Conservation (phyloP, 257 asterid species). For the Nyctanthes arbortristis region DNA sequence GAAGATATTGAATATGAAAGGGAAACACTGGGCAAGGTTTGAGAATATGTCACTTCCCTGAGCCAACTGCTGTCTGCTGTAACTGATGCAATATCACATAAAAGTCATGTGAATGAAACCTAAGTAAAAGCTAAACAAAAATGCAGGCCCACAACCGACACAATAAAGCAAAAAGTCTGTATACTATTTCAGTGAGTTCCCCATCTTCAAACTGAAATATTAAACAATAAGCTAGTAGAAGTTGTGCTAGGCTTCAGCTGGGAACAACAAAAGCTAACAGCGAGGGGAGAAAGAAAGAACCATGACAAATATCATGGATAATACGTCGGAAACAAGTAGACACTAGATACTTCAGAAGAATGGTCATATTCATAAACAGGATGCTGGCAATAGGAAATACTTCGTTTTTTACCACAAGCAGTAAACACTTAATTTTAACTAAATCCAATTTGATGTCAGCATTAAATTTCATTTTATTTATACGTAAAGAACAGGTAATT, state of each 20-base stretch:
- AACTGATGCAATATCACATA: slow-evolving; percentile 42
- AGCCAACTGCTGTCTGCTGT: slow-evolving; percentile 43
- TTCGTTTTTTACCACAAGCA: neutral
- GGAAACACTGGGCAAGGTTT: slow-evolving; percentile 73
- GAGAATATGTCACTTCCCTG: slow-evolving; percentile 65
- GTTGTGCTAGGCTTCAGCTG: neutral
- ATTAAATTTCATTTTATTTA: neutral
- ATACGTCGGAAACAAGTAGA: neutral
- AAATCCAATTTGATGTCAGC: neutral
- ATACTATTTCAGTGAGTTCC: neutral
- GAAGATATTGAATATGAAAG: slow-evolving; percentile 73
- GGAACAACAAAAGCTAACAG: neutral
- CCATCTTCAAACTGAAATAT: neutral
- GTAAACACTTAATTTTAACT: neutral
- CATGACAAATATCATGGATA: neutral
- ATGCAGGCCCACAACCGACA: slow-evolving; percentile 10
- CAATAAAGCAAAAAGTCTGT: slow-evolving; percentile 7
- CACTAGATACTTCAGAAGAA: neutral
- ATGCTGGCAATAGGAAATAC: neutral
- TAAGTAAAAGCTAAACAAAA: slow-evolving; percentile 15
- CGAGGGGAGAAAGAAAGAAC: neutral
- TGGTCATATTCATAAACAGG: neutral
- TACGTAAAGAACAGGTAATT: neutral
- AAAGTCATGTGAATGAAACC: slow-evolving; percentile 17
- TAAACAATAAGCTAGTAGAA: neutral